Percentiles rank a stretch among this genome's conserved stretches.
These are phyloP conservation scores for Diaporthe australafricana DNA, from an alignment of 2,329 filamentous ascomycete species.

Conservation along the genomic window DNA sequence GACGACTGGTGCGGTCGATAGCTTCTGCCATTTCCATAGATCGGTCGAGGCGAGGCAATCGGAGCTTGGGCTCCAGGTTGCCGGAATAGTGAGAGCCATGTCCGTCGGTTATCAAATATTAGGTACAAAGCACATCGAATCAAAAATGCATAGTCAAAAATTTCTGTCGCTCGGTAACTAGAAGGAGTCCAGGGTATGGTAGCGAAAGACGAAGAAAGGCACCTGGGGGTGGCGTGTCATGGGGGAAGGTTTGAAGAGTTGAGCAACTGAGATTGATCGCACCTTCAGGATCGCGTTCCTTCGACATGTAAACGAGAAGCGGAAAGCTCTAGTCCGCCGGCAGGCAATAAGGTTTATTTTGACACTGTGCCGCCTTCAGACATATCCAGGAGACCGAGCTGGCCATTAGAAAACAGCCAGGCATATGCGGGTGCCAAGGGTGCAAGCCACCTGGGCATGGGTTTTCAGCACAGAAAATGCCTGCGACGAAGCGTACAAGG, in stretches of 20 bases:
- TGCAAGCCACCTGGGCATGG: too few relatives aligned
- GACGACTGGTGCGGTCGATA: background rate
- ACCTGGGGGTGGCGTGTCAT: too few relatives aligned
- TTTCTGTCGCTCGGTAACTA: background rate
- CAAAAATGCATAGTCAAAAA: background rate
- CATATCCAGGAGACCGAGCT: background rate
- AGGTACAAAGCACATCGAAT: background rate
- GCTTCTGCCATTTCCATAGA: background rate
- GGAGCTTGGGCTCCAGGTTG: background rate
- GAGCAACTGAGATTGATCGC: background rate
- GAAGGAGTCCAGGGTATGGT: background rate
- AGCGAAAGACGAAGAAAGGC: too few relatives aligned
- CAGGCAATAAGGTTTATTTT: background rate
- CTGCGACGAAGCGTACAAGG: too few relatives aligned
- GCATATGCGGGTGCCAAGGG: background rate
- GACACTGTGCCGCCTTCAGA: background rate
- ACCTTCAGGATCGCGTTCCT: background rate
- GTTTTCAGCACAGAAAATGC: too few relatives aligned
- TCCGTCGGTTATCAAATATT: background rate
- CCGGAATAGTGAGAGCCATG: background rate
- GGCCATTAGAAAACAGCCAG: background rate
- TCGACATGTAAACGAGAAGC: background rate
- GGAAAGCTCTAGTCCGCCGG: background rate
- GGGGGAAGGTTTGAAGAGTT: too few relatives aligned
- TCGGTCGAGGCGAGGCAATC: background rate